Conservation (phyloP, 2,329 filamentous ascomycete genomes). For the Basipetospora chlamydospora region DNA sequence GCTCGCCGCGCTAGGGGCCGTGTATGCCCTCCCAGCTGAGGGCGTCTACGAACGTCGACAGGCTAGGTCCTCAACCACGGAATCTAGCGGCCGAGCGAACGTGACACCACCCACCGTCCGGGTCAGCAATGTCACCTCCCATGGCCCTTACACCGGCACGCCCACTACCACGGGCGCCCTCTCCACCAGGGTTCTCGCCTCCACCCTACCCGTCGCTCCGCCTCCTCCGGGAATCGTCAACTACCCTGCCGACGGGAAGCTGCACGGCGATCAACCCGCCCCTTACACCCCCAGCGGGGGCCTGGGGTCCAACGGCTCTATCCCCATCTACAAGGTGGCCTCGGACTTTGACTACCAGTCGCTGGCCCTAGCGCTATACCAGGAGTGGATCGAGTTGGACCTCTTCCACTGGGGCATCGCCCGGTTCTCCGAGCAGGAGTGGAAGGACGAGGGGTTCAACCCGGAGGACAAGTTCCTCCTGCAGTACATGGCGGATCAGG, state of each 20-base stretch:
- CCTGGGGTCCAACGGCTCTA: slow-evolving; percentile 61
- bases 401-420: slow-evolving; percentile 65
- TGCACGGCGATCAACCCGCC: slow-evolving; percentile 52
- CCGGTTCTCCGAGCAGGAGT: slow-evolving; percentile 54
- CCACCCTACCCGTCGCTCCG: slow-evolving; percentile 42
- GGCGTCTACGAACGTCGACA: too few relatives aligned
- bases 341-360: slow-evolving; percentile 78
- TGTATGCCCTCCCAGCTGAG: too few relatives aligned
- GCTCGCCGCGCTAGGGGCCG: too few relatives aligned
- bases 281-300: slow-evolving; percentile 63
- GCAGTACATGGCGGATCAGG: slow-evolving; percentile 63
- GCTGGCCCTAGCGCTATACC: slow-evolving; percentile 58
- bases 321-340: slow-evolving; percentile 61
- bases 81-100: not conserved
- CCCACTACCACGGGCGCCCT: slow-evolving; percentile 56
- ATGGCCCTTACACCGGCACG: slow-evolving; percentile 54
- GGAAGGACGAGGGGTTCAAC: slow-evolving; percentile 50
- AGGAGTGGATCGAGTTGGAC: slow-evolving; percentile 76
- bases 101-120: not conserved
- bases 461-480: slow-evolving; percentile 57
- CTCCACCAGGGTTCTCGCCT: slow-evolving; percentile 38
- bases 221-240: slow-evolving; percentile 47
- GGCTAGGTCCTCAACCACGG: too few relatives aligned
- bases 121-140: slow-evolving; percentile 39
- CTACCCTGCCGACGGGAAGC: slow-evolving; percentile 57